Evolutionary conservation across 768 basidiomycete genomes (phyloP), one percentile per base, ranked within the genome.

Genomic region (Epithele typhae): DNA sequence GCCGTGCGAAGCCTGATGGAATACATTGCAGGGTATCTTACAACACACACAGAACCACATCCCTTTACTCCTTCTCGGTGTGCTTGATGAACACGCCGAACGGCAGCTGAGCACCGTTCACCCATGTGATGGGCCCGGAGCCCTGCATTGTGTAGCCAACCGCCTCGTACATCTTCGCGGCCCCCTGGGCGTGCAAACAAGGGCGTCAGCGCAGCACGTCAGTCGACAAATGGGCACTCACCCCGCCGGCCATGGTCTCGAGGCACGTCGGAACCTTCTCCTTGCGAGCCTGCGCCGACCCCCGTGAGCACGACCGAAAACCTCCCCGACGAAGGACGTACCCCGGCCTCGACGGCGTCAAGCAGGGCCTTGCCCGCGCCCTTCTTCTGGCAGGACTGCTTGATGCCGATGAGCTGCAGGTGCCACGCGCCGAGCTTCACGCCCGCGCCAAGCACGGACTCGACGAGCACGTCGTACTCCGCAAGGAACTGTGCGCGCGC

Each of bases 351-450:
- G 7, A n/a, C 25, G 19, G 11, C 27, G 5, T 32, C 5, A 2
- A 41, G 14, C n/a, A 41, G 40, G 10, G 25, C 40, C 25, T 14
- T 18, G 12, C 25, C 40, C 8, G 18, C 27, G n/a, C 40, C 40
- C 27, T 41, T 41, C 17, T 32, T 41, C 25, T 41, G 40, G 27
- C 25, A 25, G 4, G 14, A 23, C 6, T 18, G 40, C 17, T n/a
- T 6, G 5, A 18, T 21, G 5, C 40, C 40, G n/a, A 41, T 41
- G 8, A 41, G 15, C 17, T 41, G 40, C 40, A 41, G 19, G 17
- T 41, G 25, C 8, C 25, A 41, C 5, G n/a, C 8, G 11, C 40
- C 40, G n/a, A 41, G 40, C 25, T 41, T 41, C 40, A 41, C 40
- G n/a, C 40, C 40, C 1, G 40, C 6, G 27, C 27, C 25, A 3